Base-by-base conservation (phyloP, 805 yeast genomes). In the Yamadazyma tumulicola region DNA sequence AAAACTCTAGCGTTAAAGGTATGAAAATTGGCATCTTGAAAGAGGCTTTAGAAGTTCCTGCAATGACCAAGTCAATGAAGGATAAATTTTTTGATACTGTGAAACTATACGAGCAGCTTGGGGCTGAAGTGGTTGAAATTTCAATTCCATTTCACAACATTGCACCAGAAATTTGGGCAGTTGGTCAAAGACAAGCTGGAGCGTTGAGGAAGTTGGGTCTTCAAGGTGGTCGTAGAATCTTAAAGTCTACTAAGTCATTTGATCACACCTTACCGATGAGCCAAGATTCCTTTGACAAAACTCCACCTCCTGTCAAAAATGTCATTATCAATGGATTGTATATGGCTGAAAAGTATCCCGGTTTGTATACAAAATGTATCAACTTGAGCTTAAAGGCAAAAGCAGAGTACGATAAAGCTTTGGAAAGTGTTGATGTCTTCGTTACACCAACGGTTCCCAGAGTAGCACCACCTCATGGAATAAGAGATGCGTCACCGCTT, bases 131-230 rank as follows among this genome's bases (percentile, higher is more conserved):
- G 10, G 27, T 43, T 8, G 48, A 43, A n/a, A 14, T 43, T n/a
- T 41, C 46, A 3, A 39, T 43, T 12, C 48, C 48, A 11, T 41
- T 38, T 19, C 48, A 43, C 23, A 18, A 26, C 6, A 19, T 26
- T 14, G 48, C 48, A 2, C 48, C 48, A 3, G 48, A 43, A 36
- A 42, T 42, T 15, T 42, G 46, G 46, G 39, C 39, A 29, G 33
- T 42, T 4, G 46, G 46, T 9, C 46, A 42, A 23, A 29, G 46
- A 24, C 29, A 37, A 14, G 37, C 41, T 19, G 46, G 46, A 3
- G 38, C 34, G 11, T 16, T 38, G n/a, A 42, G 43, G 26, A 42
- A 38, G 24, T 19, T 38, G 23, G 46, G 46, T 6, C 32, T 42
- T 16, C 42, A 34, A 26, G 5, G 38, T 17, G 46, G 46, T 4